Evolutionary conservation across 2,329 filamentous ascomycete species (phyloP).

Genomic region (Erysiphe pulchra): DNA sequence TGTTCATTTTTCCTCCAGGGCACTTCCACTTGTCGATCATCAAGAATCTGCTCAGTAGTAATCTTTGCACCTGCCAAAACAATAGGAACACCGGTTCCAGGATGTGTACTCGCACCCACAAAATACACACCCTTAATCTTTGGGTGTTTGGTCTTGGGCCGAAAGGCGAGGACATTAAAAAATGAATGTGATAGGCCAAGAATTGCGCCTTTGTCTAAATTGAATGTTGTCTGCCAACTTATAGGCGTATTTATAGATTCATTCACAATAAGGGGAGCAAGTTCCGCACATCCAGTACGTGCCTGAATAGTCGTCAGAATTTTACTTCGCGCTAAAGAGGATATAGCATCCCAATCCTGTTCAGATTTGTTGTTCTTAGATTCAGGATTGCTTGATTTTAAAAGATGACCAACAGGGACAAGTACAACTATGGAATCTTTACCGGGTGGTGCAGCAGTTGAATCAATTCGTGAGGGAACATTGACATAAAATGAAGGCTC

Average conservation of each 20-base stretch:
- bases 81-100: slow-evolving; percentile 52
- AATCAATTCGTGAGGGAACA: slow-evolving; percentile 43
- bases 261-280: slow-evolving; percentile 15
- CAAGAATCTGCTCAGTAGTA: slow-evolving; percentile 25
- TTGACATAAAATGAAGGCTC: slow-evolving; percentile 58
- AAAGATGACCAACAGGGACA: slow-evolving; percentile 45
- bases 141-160: slow-evolving; percentile 25
- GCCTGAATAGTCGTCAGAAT: slow-evolving; percentile 33
- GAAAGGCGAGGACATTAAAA: slow-evolving; percentile 45
- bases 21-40: slow-evolving; percentile 5
- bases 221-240: slow-evolving; percentile 41
- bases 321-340: slow-evolving; percentile 28
- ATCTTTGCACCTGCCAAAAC: slow-evolving; percentile 43
- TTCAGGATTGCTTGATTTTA: slow-evolving; percentile 17
- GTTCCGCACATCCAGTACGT: slow-evolving; percentile 29
- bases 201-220: slow-evolving; percentile 50
- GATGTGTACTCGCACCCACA: slow-evolving; percentile 51
- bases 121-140: slow-evolving; percentile 32
- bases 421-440: slow-evolving; percentile 43
- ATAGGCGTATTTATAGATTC: slow-evolving; percentile 40
- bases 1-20: slow-evolving; percentile 5
- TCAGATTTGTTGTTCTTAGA: slow-evolving; percentile 13
- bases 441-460: slow-evolving; percentile 36
- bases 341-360: slow-evolving; percentile 35
- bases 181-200: slow-evolving; percentile 47